Evolutionary conservation across 2,329 filamentous ascomycete species (phyloP).

Genomic region (Kalmusia sp.): DNA sequence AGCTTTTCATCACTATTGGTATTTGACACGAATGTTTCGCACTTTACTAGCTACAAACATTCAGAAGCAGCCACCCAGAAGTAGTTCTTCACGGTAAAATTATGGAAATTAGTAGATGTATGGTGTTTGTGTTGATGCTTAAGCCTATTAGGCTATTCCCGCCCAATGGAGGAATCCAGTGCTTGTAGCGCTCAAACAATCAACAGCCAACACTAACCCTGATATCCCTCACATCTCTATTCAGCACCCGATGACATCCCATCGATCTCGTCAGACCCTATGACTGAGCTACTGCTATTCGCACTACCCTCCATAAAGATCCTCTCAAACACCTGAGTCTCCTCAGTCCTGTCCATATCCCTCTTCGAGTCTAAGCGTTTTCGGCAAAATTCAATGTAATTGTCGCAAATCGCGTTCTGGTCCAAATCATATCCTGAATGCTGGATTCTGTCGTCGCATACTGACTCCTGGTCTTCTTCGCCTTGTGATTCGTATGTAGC

Average conservation of each 20-base stretch:
- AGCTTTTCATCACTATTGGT: too few species aligned
- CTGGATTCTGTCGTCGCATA: neutral
- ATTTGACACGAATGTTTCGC: too few species aligned
- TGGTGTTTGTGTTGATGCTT: too few species aligned
- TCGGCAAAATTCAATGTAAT: constrained; percentile 1
- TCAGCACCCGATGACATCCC: neutral
- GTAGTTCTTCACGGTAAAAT: too few species aligned
- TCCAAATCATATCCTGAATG: neutral
- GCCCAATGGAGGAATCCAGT: too few species aligned
- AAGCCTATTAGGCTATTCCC: too few species aligned
- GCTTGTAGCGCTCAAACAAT: too few species aligned
- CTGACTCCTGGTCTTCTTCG: neutral
- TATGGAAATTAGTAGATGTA: too few species aligned
- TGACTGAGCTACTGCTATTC: neutral
- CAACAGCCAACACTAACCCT: neutral
- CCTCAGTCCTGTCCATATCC: neutral
- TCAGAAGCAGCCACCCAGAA: too few species aligned
- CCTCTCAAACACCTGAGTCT: constrained; percentile 3
- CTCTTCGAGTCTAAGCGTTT: neutral
- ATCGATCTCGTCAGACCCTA: neutral
- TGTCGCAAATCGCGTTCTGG: constrained; percentile 1
- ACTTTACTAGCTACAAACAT: too few species aligned
- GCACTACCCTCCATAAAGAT: constrained; percentile 9
- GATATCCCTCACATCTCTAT: neutral
- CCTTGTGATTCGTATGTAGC: neutral